Base-by-base conservation (phyloP, 257 asterid species). In the Nicotiana sylvestris region DNA sequence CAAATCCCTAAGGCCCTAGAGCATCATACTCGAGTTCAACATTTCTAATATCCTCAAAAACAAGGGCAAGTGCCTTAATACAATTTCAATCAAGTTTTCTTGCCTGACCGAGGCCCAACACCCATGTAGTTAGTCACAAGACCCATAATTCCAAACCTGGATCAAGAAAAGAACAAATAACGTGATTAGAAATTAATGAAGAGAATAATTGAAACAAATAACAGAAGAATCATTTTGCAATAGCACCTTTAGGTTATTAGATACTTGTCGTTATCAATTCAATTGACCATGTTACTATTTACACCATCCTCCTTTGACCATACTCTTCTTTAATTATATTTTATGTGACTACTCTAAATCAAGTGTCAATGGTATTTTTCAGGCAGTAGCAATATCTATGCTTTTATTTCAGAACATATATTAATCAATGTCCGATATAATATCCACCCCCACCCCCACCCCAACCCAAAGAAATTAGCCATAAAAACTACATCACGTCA, bases 131-230 rank as follows among this genome's bases (percentile, higher is more conserved):
- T 92, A 5, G 98, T 92, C 87, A 91, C 89, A 91, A 92, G 80
- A 9, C 98, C 98, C 98, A 94, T 94, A 49, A 94, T 90, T 30
- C 93, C 98, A 61, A 94, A 94, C 97, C 95, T 94, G 88, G 80
- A 9, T n/a, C 57, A 35, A 67, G 57, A 56, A 37, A 3, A 21
- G 35, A 8, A 43, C 33, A 27, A 66, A 83, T 62, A 37, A 55
- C 17, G 16, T 46, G 21, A 74, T 13, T 32, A n/a, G 18, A 39
- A 16, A 10, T 3, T 39, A 37, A 18, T 62, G 30, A 16, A 11
- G 39, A 33, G 11, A 10, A 53, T 61, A 13, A 61, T 11, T 18
- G 74, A 21, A n/a, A 5, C 9, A 27, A 66, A 55, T 64, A 66
- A n/a, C 27, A 68, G 29, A 68, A 18, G 27, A 68, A 68, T 68